Conservation (phyloP, 2,329 filamentous ascomycete genomes). For the Trichoderma arundinaceum region DNA sequence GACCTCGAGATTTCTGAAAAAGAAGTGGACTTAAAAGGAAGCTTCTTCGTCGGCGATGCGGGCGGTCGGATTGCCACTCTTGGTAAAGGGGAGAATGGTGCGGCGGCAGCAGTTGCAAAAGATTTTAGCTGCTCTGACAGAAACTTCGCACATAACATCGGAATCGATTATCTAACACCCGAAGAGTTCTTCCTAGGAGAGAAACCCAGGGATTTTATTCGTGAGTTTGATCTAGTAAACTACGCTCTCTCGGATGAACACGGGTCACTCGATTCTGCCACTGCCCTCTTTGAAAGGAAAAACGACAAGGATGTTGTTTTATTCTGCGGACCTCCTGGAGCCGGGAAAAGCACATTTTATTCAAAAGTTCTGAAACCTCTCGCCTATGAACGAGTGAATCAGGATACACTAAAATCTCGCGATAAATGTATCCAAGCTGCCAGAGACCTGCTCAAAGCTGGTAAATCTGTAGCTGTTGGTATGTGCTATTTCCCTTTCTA, state of each 20-base stretch:
- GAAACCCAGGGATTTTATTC: constrained; percentile 65
- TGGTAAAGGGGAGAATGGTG: constrained; percentile 35
- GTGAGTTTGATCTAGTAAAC: constrained; percentile 72
- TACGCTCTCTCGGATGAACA: constrained; percentile 51
- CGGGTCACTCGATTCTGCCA: constrained; percentile 33
- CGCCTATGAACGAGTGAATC: constrained; percentile 85
- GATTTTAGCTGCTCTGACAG: constrained; percentile 72
- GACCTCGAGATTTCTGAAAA: constrained; percentile 64
- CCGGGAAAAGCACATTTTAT: constrained; percentile 92
- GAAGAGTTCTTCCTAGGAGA: constrained; percentile 88
- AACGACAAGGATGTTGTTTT: constrained; percentile 76
- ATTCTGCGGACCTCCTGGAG: constrained; percentile 86
- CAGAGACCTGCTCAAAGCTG: constrained; percentile 65
- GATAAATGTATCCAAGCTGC: constrained; percentile 76
- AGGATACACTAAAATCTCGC: constrained; percentile 80
- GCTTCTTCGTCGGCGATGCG: constrained; percentile 91
- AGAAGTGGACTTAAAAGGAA: constrained; percentile 70
- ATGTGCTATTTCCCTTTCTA: constrained; percentile 44
- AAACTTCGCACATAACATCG: constrained; percentile 85
- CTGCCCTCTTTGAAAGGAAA: constrained; percentile 61
- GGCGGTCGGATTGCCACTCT: constrained; percentile 60
- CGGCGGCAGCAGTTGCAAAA: constrained; percentile 47
- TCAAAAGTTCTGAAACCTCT: constrained; percentile 77
- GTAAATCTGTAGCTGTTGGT: constrained; percentile 79
- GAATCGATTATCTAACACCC: constrained; percentile 80